Base-by-base conservation (phyloP, 805 yeast species). In the Schwanniomyces sp. region DNA sequence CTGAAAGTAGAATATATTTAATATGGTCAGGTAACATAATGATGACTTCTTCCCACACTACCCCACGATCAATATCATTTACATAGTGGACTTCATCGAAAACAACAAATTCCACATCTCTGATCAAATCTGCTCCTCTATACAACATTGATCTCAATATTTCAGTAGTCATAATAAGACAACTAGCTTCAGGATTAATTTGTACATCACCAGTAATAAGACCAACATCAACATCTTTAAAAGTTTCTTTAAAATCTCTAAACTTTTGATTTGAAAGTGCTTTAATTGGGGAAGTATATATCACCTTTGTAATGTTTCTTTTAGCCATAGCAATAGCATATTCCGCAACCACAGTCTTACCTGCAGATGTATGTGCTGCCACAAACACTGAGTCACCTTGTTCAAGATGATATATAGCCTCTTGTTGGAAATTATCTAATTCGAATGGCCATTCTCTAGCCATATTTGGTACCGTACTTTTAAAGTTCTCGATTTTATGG, bases 341-440 rank as follows among this genome's bases (percentile, higher is more conserved):
- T 63, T 92, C 99, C 0, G 99, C 99, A 24, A 94, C 96, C 3
- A 92, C 99, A 0, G 99, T 92, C 62, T 92, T 92, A 69, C 99
- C 99, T 0, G 99, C 99, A 3, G 98, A 92, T 0, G 99, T 92
- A 66, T 92, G 99, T 0, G 99, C 99, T 3, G 98, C 98, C 2
- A 94, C 96, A 68, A 94, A 94, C 3, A 94, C 99, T 7, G 98
- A 92, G 61, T 94, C 99, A 34, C 98, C 98, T 66, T 91, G 96
- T 61, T 94, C 99, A 51, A 94, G 74, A 66, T 91, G 98, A 61
- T 88, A 94, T 0, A 94, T 87, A 0, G 99, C 99, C 68, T 94
- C 98, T 61, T 94, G 91, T 64, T 94, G 99, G 69, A 94, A 94
- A 29, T 87, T 85, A 69, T 94, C 99, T 41, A 94, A 75, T 63